These are phyloP conservation scores for Hymenoscyphus scutula DNA, from an alignment of 2,329 filamentous ascomycete species.

Conservation along the genomic window DNA sequence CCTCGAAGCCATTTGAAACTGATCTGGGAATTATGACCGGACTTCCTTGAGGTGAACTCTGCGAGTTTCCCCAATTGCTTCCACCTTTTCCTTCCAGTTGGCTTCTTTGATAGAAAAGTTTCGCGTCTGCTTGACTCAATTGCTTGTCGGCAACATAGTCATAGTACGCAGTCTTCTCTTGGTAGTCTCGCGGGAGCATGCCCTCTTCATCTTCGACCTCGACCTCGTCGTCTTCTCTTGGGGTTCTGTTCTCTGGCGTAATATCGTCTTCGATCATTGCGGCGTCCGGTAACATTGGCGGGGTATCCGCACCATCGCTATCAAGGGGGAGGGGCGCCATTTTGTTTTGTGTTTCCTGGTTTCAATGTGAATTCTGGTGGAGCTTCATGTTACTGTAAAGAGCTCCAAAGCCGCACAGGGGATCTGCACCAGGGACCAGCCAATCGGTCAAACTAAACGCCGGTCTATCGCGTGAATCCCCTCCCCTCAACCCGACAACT, in stretches of 20 bases:
- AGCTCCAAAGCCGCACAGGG: not conserved
- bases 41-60: slow-evolving; percentile 32
- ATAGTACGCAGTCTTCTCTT: slow-evolving; percentile 80
- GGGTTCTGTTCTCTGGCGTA: slow-evolving; percentile 26
- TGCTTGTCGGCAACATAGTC: slow-evolving; percentile 92
- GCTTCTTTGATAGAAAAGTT: slow-evolving; percentile 91
- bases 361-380: not conserved
- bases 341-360: not conserved
- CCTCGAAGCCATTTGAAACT: slow-evolving; percentile 29
- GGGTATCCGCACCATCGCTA: slow-evolving; percentile 9
- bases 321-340: slow-evolving; percentile 1
- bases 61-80: slow-evolving; percentile 34
- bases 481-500: not conserved
- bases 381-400: not conserved
- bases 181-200: slow-evolving; percentile 60
- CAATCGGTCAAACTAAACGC: not conserved
- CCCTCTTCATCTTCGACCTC: slow-evolving; percentile 38
- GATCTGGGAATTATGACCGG: slow-evolving; percentile 30
- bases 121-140: slow-evolving; percentile 90
- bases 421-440: slow-evolving; percentile 1
- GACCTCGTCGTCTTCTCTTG: not conserved
- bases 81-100: slow-evolving; percentile 52
- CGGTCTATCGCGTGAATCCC: not conserved
- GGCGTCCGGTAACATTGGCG: slow-evolving; percentile 32
- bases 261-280: slow-evolving; percentile 27